Conservation (phyloP, 805 yeast genomes). For the Zygoascus ofunaensis region DNA sequence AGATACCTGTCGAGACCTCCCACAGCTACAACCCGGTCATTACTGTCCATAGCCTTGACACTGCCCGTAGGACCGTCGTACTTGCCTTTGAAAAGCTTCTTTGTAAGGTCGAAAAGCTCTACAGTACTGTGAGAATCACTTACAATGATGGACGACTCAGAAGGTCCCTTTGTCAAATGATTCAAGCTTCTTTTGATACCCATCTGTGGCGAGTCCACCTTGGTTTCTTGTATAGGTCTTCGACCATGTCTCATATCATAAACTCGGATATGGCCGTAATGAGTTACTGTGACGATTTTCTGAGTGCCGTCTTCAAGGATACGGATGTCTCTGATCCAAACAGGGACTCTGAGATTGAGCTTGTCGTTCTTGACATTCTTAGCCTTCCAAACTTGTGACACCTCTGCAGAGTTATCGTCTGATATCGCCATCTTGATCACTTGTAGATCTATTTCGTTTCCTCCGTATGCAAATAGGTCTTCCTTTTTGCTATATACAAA, state of each 20-base stretch:
- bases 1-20: conserved; percentile 88
- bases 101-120: conserved; percentile 41
- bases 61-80: conserved; percentile 74
- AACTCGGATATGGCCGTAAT: conserved; percentile 63
- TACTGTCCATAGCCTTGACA: conserved; percentile 35
- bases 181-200: conserved; percentile 41
- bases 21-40: conserved; percentile 40
- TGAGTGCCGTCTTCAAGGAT: conserved; percentile 36
- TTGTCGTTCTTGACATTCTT: conserved; percentile 77
- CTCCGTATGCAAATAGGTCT: conserved; percentile 65
- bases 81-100: conserved; percentile 38
- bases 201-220: conserved; percentile 30
- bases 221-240: conserved; percentile 53
- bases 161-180: conserved; percentile 30
- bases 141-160: conserved; percentile 37
- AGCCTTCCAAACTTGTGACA: conserved; percentile 47
- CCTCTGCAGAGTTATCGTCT: conserved; percentile 27
- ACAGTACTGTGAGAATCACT: conserved; percentile 65
- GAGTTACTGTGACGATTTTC: conserved; percentile 47
- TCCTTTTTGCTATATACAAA: conserved; percentile 2
- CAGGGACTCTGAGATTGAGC: conserved; percentile 71
- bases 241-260: conserved; percentile 64
- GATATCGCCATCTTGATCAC: conserved; percentile 20
- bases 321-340: conserved; percentile 59
- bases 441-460: conserved; percentile 69